Percentiles rank a stretch among this genome's conserved stretches.
These are phyloP conservation scores for Stylonectria norvegica DNA, from an alignment of 2,329 filamentous ascomycete genomes.

Conservation along the genomic window DNA sequence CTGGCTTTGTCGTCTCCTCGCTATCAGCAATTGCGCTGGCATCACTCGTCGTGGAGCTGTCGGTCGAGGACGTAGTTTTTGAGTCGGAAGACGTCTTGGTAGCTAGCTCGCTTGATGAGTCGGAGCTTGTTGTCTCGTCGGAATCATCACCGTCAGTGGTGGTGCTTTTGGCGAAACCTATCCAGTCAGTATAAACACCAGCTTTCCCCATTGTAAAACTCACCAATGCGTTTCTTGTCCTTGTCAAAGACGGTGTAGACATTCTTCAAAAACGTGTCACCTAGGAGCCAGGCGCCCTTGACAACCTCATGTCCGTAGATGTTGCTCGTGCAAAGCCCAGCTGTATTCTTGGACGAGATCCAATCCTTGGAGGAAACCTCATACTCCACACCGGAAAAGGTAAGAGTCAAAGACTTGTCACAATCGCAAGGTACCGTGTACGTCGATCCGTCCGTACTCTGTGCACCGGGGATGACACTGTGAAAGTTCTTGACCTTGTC, in stretches of 20 bases:
- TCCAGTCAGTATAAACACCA: fast-evolving
- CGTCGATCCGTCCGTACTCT: conserved; percentile 54
- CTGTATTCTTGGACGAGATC: conserved; percentile 46
- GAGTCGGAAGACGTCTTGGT: conserved; percentile 11
- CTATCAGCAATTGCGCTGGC: conserved; percentile 14
- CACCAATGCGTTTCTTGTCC: conserved; percentile 63
- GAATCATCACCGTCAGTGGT: conserved; percentile 11
- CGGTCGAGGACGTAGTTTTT: conserved; percentile 7
- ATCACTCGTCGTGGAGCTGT: no score
- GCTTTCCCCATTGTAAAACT: no score
- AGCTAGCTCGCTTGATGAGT: no score
- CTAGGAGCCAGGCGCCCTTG: conserved; percentile 69
- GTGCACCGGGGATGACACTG: conserved; percentile 60
- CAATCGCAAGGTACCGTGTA: conserved; percentile 74
- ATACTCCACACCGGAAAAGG: conserved; percentile 66
- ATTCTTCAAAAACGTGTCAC: conserved; percentile 84
- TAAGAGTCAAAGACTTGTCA: conserved; percentile 56
- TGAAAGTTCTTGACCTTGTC: conserved; percentile 67
- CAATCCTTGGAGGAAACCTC: conserved; percentile 69
- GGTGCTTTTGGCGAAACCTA: conserved; percentile 21
- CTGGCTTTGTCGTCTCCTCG: conserved; percentile 13
- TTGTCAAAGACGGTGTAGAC: conserved; percentile 84
- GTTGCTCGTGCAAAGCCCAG: conserved; percentile 63
- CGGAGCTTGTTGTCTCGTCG: conserved; percentile 1
- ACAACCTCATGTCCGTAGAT: conserved; percentile 71